A percentile compares a stretch with the other conserved stretches of the same genome.
phyloP scores from a whole-genome alignment of 306 rosid species.

The Trifolium fragiferum region DNA sequence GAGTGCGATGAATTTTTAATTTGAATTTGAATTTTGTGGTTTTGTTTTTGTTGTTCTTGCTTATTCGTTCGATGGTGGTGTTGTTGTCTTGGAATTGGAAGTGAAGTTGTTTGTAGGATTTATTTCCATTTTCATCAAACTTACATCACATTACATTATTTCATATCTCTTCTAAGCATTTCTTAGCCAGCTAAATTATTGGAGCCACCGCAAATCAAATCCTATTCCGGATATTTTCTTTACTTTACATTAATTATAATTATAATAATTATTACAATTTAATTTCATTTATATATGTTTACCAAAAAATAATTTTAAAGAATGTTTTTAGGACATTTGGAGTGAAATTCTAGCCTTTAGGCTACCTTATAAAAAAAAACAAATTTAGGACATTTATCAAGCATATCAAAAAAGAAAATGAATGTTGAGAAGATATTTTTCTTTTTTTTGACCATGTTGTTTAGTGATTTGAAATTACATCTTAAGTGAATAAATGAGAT shows the following conservation, averaged over 20 bases:
- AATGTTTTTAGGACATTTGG: too few species aligned
- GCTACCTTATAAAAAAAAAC: too few species aligned
- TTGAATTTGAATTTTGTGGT: not conserved
- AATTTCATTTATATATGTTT: too few species aligned
- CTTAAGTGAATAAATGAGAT: too few species aligned
- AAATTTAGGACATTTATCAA: too few species aligned
- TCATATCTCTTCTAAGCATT: not conserved
- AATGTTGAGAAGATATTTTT: too few species aligned
- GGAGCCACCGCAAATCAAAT: not conserved
- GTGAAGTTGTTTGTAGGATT: conserved; percentile 7
- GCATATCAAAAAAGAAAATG: too few species aligned
- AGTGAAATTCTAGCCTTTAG: too few species aligned
- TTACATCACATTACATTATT: not conserved
- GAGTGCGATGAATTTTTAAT: conserved; percentile 2
- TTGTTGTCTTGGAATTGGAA: not conserved
- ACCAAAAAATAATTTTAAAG: too few species aligned
- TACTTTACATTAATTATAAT: not conserved
- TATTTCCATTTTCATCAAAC: conserved; percentile 12
- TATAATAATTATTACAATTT: too few species aligned
- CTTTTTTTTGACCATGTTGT: too few species aligned
- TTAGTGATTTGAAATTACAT: too few species aligned
- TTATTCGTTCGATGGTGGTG: not conserved
- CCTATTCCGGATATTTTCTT: not conserved
- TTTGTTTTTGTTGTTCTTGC: not conserved
- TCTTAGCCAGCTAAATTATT: not conserved